Conservation (phyloP, 2,329 filamentous ascomycete species). For the Claviceps sp. region DNA sequence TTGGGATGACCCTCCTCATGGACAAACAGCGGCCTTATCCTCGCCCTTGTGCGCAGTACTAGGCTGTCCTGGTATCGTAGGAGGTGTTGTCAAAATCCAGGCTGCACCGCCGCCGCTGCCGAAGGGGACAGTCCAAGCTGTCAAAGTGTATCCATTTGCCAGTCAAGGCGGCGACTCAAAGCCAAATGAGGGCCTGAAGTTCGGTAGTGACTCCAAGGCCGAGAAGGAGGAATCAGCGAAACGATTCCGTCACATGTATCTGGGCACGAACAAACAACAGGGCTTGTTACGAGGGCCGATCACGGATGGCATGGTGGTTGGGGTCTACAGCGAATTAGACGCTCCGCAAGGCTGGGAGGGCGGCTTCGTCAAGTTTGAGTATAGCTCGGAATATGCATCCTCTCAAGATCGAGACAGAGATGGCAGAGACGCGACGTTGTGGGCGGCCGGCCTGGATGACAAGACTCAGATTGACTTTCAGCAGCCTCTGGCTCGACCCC, state of each 20-base stretch:
- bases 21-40: slow-evolving; percentile 68
- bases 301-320: slow-evolving; percentile 76
- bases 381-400: slow-evolving; percentile 16
- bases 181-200: slow-evolving; percentile 56
- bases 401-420: slow-evolving; percentile 32
- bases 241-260: slow-evolving; percentile 59
- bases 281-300: slow-evolving; percentile 71
- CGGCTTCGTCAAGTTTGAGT: slow-evolving; percentile 67
- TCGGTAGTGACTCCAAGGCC: slow-evolving; percentile 76
- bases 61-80: slow-evolving; percentile 59
- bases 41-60: slow-evolving; percentile 61
- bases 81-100: slow-evolving; percentile 78
- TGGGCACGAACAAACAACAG: slow-evolving; percentile 36
- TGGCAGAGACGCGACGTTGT: slow-evolving; percentile 39
- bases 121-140: slow-evolving; percentile 45
- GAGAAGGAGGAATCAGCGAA: slow-evolving; percentile 67
- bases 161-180: slow-evolving; percentile 29
- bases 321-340: slow-evolving; percentile 38
- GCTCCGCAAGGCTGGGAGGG: slow-evolving; percentile 60
- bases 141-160: slow-evolving; percentile 75
- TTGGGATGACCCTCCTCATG: slow-evolving; percentile 83
- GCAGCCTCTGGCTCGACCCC: slow-evolving; percentile 52
- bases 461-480: slow-evolving; percentile 66
- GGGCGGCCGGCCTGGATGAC: slow-evolving; percentile 67
- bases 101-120: slow-evolving; percentile 62